Base-by-base conservation (phyloP, 176 grass and related monocot species). In the Triticum monococcum region DNA sequence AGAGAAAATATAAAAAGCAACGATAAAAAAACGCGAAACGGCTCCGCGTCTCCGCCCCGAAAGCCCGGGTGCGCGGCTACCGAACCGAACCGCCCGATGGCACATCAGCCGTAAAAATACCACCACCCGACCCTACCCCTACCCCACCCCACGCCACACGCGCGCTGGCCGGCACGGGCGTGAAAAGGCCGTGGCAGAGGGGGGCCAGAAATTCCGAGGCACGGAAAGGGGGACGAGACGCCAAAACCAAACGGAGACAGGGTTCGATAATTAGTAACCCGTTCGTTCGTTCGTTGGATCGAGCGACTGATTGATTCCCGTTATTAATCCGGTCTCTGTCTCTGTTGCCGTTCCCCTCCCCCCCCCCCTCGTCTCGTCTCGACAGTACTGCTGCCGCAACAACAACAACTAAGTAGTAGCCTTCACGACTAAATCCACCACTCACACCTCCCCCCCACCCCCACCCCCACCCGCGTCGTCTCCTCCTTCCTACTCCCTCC, bases 391-490 rank as follows among this genome's bases (percentile, higher is more conserved):
- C n/a, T 22, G 8, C 7, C n/a, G 25, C 38, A 72, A 26, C 50
- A 79, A 26, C 50, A 79, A 26, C 50, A 79, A 77, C 54, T 22
- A 12, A 84, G 85, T 88, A 81, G 85, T 88, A 91, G 89, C 89
- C 85, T 85, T 91, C 89, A 91, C 89, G 89, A 91, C 89, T 84
- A 79, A 90, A 90, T 87, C 74, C 89, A 79, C 67, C 85, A 38
- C 86, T 59, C 75, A 81, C 63, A 77, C 74, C 36, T 2, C 5
- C 12, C 12, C 40, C 28, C 69, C 57, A 20, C 23, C 57, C 56
- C 13, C 46, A 50, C 22, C 12, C 71, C 61, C 67, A 20, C 32
- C 59, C 56, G 79, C 90, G 67, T 86, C 46, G 43, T 40, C 70
- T 32, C 75, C 74, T 72, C 6, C 83, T 5, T 0, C 33, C 43